Evolutionary conservation across 129 eudicot species (phyloP), one percentile per base, ranked within the genome.

Genomic region (Glebionis coronaria): DNA sequence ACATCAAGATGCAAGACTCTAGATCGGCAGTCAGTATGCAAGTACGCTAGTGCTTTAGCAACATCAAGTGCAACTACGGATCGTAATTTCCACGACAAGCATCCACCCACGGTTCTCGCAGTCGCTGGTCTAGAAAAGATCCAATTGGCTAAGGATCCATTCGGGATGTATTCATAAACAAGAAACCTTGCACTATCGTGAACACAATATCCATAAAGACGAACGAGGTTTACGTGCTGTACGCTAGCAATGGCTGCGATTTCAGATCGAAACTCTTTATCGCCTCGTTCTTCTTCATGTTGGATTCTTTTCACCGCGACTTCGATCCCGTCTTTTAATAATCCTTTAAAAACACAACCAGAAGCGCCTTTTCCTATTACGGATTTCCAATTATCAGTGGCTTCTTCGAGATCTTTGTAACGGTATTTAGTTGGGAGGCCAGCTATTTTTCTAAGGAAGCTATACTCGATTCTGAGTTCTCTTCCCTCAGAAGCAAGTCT

Each of bases 191-290:
- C 38, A 1, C 70, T 68, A 0, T 83, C 79, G 3, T 78, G 75
- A 38, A 76, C 35, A 47, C 95, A 85, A 8, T 88, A 92, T 0
- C 98, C 98, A 3, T 77, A 73, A 0, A 92, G 76, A 38, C 85
- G 87, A 5, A 85, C 95, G 0, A 92, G 91, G 38, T 92, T 92
- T 0, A 86, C 80, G 27, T 92, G 98, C 45, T 92, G 98, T 0
- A 92, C 85, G 51, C 96, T 92, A 0, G 96, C 96, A 54, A 92
- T 85, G 3, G 98, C 98, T 3, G 95, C 87, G 3, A 88, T 91
- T 56, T 92, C 98, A 0, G 98, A 83, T 18, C 81, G 69, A 56
- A 92, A 92, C 45, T 77, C 87, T 73, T 83, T 85, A 28, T 92
- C 96, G 0, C 98, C 98, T 0, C 81, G 72, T 42, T 92, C 98